Evolutionary conservation across 208 protist species (phyloP).

Genomic region (Trypanosoma lewisi): DNA sequence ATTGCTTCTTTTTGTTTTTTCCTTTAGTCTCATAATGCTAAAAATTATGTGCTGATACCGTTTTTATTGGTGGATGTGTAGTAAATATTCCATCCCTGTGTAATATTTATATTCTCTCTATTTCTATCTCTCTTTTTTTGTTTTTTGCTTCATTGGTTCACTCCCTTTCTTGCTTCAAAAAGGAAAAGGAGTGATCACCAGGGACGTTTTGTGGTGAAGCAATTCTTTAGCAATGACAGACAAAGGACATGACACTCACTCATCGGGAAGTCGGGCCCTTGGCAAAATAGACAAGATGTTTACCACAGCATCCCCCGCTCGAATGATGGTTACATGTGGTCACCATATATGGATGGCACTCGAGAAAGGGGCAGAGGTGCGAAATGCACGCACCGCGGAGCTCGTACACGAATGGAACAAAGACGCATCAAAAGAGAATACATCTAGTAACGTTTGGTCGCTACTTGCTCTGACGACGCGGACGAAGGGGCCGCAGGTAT

Average conservation of each 20-base stretch:
- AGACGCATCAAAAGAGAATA: neutral
- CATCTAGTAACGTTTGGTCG: slow-evolving; percentile 25
- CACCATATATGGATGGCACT: slow-evolving; percentile 75
- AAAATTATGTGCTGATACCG: too few species aligned
- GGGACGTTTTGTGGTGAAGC: neutral
- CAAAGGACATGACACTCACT: neutral
- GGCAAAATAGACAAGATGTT: slow-evolving; percentile 66
- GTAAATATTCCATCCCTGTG: too few species aligned
- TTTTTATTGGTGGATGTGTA: too few species aligned
- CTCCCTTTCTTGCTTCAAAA: neutral
- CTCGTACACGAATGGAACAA: slow-evolving; percentile 47
- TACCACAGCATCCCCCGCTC: slow-evolving; percentile 32
- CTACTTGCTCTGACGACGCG: slow-evolving; percentile 22
- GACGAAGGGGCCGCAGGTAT: slow-evolving; percentile 43
- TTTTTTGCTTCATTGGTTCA: neutral
- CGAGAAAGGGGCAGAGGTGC: slow-evolving; percentile 51
- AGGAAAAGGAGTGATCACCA: neutral
- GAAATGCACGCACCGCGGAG: slow-evolving; percentile 67
- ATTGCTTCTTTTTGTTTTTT: too few species aligned
- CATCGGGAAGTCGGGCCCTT: slow-evolving; percentile 1
- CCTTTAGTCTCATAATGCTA: too few species aligned
- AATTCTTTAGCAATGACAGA: neutral
- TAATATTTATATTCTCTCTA: too few species aligned
- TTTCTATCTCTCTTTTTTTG: too few species aligned
- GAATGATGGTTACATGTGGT: slow-evolving; percentile 47